These are phyloP conservation scores for Nematodospora anomalae DNA, from an alignment of 1,139 yeast genomes.

Conservation along the genomic window DNA sequence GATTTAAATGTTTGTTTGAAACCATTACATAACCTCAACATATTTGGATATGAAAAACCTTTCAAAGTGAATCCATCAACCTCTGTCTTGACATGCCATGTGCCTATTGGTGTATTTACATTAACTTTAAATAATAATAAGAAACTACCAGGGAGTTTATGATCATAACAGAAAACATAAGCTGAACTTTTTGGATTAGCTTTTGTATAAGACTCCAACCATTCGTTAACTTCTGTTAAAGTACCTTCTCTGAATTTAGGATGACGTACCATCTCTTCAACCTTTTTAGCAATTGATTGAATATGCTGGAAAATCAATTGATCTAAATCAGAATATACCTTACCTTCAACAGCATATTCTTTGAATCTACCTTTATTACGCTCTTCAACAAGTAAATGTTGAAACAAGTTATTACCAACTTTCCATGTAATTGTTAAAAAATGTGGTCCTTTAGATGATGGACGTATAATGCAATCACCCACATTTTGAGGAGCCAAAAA, in stretches of 20 bases:
- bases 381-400: conserved; percentile 86
- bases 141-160: conserved; percentile 91
- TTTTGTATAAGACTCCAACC: conserved; percentile 85
- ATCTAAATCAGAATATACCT: conserved; percentile 81
- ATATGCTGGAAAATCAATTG: conserved; percentile 89
- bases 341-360: conserved; percentile 66
- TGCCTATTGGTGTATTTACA: conserved; percentile 67
- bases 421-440: conserved; percentile 96
- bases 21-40: conserved; percentile 87
- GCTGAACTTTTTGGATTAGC: conserved; percentile 91
- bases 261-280: conserved; percentile 79
- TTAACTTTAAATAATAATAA: conserved; percentile 78
- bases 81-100: conserved; percentile 89
- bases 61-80: conserved; percentile 83
- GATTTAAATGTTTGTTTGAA: conserved; percentile 66
- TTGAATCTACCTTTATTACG: conserved; percentile 56
- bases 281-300: conserved; percentile 79
- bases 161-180: conserved; percentile 88
- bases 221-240: conserved; percentile 74
- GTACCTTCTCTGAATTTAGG: conserved; percentile 90
- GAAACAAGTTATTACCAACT: conserved; percentile 86
- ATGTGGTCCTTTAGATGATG: conserved; percentile 86
- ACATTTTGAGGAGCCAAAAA: conserved; percentile 83
- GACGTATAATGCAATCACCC: conserved; percentile 93
- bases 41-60: conserved; percentile 81